Evolutionary conservation across 2,329 filamentous ascomycete species (phyloP), one percentile per base, ranked within the genome.

Genomic region (Claviceps fusiformis): DNA sequence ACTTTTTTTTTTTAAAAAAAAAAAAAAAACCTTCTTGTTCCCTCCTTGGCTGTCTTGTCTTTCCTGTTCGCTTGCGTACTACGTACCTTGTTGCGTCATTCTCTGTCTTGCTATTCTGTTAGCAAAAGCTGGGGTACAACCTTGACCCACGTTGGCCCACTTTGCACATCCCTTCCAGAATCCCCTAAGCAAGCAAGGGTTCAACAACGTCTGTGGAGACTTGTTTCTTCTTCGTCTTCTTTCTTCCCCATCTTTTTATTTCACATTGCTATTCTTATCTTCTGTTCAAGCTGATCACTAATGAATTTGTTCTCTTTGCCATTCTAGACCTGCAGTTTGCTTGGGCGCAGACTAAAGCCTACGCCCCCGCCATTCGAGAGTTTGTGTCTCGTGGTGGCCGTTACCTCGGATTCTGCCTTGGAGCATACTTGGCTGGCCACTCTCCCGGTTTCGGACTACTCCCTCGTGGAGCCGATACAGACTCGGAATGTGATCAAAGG

Each of bases 401-500:
- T 17, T 65, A 64, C 50, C 53, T 65, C 1, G 63, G 63, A 31
- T 64, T 65, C 54, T 65, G 63, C 43, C 62, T 65, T 11, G 63
- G 63, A 9, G 61, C 63, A 3, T 65, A 63, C 37, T 56, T 65
- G 2, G 63, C 63, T n/a, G 63, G 62, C 13, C 31, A 58, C 43
- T 47, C 57, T 1, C 60, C 62, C 0, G 63, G 62, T 0, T 62
- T 61, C 31, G 58, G 51, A 6, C 57, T 65, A 9, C 57, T 65
- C n/a, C 62, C 55, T 0, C 35, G 31, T 0, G 60, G 59, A 1
- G 54, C 55, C 3, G 55, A 62, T 13, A 54, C 57, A 1, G 55
- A 56, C 27, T 37, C 57, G 3, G 62, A 64, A 47, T 54, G 43
- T 19, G 43, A 53, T 4, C 55, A 62, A 37, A 13, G 49, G 13